Conservation (phyloP, 495 filamentous ascomycete genomes). For the Aspergillus bridgeri region DNA sequence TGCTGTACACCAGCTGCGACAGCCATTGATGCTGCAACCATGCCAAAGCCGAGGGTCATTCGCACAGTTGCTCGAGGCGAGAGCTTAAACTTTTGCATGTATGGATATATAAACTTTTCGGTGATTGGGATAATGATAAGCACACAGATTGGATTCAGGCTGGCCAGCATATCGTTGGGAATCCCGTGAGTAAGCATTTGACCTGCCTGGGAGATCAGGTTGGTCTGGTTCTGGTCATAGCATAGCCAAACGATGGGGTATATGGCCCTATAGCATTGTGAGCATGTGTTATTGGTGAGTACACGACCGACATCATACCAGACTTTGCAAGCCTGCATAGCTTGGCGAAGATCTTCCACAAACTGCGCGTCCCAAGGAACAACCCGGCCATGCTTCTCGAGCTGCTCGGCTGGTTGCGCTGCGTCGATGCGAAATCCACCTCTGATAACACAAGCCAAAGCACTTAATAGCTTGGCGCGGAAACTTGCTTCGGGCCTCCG, state of each 20-base stretch:
- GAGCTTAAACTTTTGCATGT: background rate
- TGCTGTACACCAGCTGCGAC: background rate
- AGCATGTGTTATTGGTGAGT: background rate
- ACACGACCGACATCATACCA: constrained; percentile 29
- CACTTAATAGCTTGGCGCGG: constrained; percentile 37
- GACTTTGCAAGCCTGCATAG: constrained; percentile 33
- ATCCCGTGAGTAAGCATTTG: constrained; percentile 1
- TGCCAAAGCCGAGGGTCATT: background rate
- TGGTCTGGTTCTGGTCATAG: background rate
- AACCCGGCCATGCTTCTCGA: constrained; percentile 17
- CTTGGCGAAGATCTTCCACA: constrained; percentile 44
- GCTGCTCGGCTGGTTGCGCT: constrained; percentile 22
- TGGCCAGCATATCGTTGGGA: background rate
- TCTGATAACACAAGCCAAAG: constrained; percentile 12
- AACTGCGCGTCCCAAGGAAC: constrained; percentile 39
- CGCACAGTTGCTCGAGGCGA: background rate
- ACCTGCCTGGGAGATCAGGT: background rate
- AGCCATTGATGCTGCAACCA: background rate
- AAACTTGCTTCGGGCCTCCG: constrained; percentile 37
- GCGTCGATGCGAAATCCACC: constrained; percentile 27
- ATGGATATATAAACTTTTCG: background rate
- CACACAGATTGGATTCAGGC: background rate
- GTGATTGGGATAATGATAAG: background rate
- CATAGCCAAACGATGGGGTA: background rate
- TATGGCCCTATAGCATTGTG: background rate